Evolutionary conservation across 108 stramenopile species (phyloP).

Genomic region (Cyclotella cryptica): DNA sequence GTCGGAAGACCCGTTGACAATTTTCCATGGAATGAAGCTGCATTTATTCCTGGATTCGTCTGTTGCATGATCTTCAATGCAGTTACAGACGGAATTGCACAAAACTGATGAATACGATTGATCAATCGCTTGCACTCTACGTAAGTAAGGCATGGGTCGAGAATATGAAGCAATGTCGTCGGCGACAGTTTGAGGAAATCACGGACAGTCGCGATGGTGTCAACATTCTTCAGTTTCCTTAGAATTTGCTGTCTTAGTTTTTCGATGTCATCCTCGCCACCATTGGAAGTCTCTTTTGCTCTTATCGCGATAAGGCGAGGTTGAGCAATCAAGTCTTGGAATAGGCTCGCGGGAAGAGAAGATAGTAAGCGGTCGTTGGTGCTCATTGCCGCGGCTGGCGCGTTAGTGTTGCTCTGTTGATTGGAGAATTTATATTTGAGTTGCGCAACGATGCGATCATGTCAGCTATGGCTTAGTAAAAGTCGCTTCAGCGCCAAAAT

Average conservation of each 20-base stretch:
- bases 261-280: neutral
- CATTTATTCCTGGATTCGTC: neutral
- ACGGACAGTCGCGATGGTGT: constrained; percentile 61
- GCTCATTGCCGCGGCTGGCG: neutral
- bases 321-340: constrained; percentile 55
- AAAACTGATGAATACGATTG: constrained; percentile 49
- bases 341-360: constrained; percentile 68
- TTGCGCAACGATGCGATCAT: too few species aligned
- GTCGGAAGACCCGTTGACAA: constrained; percentile 66
- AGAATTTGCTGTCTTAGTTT: constrained; percentile 44
- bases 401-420: neutral
- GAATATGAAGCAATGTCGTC: constrained; percentile 51
- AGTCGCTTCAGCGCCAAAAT: too few species aligned
- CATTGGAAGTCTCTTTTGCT: neutral
- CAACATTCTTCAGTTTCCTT: constrained; percentile 28
- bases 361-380: constrained; percentile 58
- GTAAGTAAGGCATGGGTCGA: constrained; percentile 83
- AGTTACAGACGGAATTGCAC: constrained; percentile 47
- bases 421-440: too few species aligned
- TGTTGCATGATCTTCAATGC: constrained; percentile 46
- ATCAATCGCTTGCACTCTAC: constrained; percentile 59
- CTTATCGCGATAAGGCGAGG: constrained; percentile 6
- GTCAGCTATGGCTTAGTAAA: too few species aligned
- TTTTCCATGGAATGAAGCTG: constrained; percentile 14
- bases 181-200: constrained; percentile 59